Conservation (phyloP, 768 basidiomycete genomes). For the Hypholoma sublateritium region DNA sequence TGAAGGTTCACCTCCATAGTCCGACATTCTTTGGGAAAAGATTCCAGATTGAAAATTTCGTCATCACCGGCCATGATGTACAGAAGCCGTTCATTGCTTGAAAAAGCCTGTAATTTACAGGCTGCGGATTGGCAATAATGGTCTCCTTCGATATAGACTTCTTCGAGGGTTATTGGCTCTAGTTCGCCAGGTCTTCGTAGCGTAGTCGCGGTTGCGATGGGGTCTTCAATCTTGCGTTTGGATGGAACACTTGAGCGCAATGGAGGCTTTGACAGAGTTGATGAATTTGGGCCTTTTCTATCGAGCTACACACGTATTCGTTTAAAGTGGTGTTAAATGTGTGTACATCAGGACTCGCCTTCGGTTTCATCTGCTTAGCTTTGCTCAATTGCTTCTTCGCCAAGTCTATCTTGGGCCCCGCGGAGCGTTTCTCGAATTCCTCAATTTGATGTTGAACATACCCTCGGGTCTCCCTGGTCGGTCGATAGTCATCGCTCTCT, state of each 20-base stretch:
- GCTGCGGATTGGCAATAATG: not conserved
- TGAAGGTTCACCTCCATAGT: not conserved
- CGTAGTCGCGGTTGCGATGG: not conserved
- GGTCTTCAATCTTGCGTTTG: not conserved
- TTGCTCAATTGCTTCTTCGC: not conserved
- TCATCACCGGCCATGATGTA: not conserved
- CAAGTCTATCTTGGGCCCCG: slow-evolving; percentile 1
- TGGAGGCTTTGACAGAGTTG: not conserved
- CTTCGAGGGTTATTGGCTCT: not conserved
- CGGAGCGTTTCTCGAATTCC: not conserved
- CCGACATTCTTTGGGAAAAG: not conserved
- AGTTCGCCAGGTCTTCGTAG: not conserved
- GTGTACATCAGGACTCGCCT: not conserved
- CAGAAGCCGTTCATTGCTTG: not conserved
- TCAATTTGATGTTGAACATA: not conserved
- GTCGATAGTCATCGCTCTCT: not conserved
- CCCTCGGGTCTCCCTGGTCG: not conserved
- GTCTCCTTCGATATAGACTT: not conserved
- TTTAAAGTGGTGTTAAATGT: not conserved
- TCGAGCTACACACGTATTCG: no score
- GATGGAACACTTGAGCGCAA: not conserved
- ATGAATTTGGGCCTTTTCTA: no score
- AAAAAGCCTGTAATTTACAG: not conserved
- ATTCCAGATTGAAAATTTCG: not conserved
- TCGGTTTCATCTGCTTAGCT: slow-evolving; percentile 5